Base-by-base conservation (phyloP, 2,329 filamentous ascomycete genomes). In the Hymenoscyphus albidus region DNA sequence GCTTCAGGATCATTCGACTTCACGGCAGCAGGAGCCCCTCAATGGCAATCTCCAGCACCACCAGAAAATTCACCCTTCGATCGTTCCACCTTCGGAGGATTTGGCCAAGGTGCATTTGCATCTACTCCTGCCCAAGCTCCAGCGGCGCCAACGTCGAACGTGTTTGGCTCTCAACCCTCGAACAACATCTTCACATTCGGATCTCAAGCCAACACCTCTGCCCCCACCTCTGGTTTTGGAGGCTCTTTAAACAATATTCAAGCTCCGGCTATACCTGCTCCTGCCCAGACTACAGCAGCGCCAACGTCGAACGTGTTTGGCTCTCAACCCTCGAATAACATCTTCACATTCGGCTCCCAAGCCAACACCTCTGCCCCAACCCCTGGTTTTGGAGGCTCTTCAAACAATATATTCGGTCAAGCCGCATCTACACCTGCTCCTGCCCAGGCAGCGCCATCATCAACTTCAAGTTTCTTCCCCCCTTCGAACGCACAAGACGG, bases 1-100 rank as follows among this genome's bases (percentile, higher is more conserved):
- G 69, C 70, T 31, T 38, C 68, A 31, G 66, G 67, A 56, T 59
- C 68, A 22, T 75, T 75, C 64, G 65, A 70, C 56, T 76, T 76
- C 55, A 61, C 71, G 31, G 67, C 70, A 39, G 66, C 69, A 16
- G 62, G 48, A 18, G 67, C 62, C 58, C 10, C 22, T 22, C 18
- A 5, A 27, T 54, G 48, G 10, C 18, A 13, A 22, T 10, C 13
- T 54, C 12, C 48, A 54, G n/a, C 48, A 22, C 35, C 10, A 22
- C 35, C 9, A 18, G 48, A 54, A 10, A 54, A 22, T 27, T 22
- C 48, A 10, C 10, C 22, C 44, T 10, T 12, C 44, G 44, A 16
- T 14, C 16, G 16, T 13, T 51, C 44, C 44, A 51, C 9, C 5
- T 16, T 16, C 6, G 44, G 44, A 16, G 44, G 44, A n/a, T 35